phyloP scores from a whole-genome alignment of 345 rosid species.

The Ceriops tagal region DNA sequence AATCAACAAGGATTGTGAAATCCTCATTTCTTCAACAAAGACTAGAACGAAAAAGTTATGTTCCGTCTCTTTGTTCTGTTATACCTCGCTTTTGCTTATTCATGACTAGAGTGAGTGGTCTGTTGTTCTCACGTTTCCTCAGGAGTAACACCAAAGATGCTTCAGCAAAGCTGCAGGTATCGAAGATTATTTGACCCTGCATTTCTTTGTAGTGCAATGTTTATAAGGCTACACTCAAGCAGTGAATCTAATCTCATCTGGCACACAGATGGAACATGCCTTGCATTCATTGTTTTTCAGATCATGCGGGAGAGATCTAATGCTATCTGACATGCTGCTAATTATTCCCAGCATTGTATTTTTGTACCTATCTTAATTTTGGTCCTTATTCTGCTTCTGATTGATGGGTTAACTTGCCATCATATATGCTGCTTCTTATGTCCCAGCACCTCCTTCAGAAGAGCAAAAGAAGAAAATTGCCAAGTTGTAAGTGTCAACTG shows the following conservation, averaged over 20 bases:
- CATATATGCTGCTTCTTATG: conserved; percentile 84
- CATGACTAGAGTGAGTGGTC: conserved; percentile 5
- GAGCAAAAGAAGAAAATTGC: conserved; percentile 93
- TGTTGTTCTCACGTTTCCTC: conserved; percentile 24
- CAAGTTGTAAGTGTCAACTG: conserved; percentile 46
- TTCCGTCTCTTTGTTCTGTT: conserved; percentile 12
- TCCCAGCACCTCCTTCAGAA: conserved; percentile 95
- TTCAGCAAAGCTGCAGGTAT: conserved; percentile 79
- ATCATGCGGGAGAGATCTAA: background rate
- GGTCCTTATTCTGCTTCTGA: background rate
- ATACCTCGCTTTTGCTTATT: conserved; percentile 1
- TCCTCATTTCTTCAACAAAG: conserved; percentile 89
- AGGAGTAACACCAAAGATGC: conserved; percentile 95
- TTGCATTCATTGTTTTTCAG: background rate
- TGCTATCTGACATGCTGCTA: background rate
- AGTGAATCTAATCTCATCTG: background rate
- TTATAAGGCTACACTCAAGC: background rate
- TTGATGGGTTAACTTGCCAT: conserved; percentile 49
- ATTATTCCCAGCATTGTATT: background rate
- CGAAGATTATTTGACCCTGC: background rate
- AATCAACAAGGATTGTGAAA: conserved; percentile 88
- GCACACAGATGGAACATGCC: background rate
- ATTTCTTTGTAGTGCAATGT: background rate
- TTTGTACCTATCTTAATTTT: background rate
- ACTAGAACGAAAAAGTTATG: conserved; percentile 83